phyloP scores from a whole-genome alignment of 176 grass and related monocot species.

The Alloteropsis semialata region DNA sequence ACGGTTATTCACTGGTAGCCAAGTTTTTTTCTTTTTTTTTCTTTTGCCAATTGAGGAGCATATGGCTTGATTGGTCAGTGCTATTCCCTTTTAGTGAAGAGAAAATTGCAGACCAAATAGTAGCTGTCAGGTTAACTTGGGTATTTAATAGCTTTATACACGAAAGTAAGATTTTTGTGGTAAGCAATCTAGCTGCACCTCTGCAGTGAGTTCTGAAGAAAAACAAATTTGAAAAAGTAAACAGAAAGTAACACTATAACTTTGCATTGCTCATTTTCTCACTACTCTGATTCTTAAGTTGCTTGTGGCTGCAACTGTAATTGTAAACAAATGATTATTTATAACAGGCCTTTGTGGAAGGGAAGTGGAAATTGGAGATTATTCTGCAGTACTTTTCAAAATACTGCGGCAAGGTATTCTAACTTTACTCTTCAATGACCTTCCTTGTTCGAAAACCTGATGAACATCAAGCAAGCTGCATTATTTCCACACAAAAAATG shows the following conservation, averaged over 20 bases:
- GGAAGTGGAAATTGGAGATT: conserved; percentile 89
- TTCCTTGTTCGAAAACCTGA: conserved; percentile 7
- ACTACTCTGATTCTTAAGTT: neutral
- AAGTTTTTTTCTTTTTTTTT: too few species aligned
- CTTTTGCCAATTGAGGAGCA: neutral
- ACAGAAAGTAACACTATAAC: conserved; percentile 1
- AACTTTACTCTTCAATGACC: conserved; percentile 19
- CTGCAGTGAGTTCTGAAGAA: neutral
- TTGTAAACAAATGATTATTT: conserved; percentile 4
- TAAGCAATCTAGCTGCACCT: neutral
- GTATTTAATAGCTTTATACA: conserved; percentile 8
- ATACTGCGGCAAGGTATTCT: conserved; percentile 75
- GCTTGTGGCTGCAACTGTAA: neutral
- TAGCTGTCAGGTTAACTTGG: neutral
- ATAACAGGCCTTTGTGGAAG: conserved; percentile 60
- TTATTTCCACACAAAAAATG: conserved; percentile 8
- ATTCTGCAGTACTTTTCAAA: conserved; percentile 86
- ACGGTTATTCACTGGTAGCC: neutral
- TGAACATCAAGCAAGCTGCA: neutral
- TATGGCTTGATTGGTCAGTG: neutral
- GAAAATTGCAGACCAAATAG: neutral
- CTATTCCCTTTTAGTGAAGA: neutral
- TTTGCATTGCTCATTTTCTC: conserved; percentile 9
- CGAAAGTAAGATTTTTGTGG: conserved; percentile 1
- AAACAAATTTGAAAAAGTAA: neutral